These are phyloP conservation scores for Vigna unguiculata DNA, from an alignment of 306 rosid genomes.

Conservation along the genomic window DNA sequence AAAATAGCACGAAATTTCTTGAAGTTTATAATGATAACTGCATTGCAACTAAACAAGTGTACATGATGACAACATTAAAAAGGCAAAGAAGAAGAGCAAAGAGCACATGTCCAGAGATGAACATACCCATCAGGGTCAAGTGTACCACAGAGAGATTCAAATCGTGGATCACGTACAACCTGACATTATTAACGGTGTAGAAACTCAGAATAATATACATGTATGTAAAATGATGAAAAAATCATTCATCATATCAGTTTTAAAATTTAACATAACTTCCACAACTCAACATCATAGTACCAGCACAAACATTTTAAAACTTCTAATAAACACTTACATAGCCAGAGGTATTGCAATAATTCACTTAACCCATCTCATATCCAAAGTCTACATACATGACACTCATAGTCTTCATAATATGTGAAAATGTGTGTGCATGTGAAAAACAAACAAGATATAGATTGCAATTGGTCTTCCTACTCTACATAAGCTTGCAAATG, in stretches of 20 bases:
- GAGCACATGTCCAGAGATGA: background rate
- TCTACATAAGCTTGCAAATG: constrained; percentile 2
- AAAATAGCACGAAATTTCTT: background rate
- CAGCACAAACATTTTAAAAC: constrained; percentile 27
- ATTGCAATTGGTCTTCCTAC: constrained; percentile 12
- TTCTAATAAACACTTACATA: constrained; percentile 3
- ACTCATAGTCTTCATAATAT: background rate
- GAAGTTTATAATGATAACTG: background rate
- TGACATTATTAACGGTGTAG: constrained; percentile 45
- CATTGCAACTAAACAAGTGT: constrained; percentile 1
- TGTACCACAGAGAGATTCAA: constrained; percentile 77
- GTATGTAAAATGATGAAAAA: constrained; percentile 24
- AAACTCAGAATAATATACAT: constrained; percentile 27
- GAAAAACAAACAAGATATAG: constrained; percentile 21
- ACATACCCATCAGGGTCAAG: constrained; percentile 73
- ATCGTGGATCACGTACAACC: constrained; percentile 81
- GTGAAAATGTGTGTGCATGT: background rate
- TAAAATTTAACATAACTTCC: constrained; percentile 27
- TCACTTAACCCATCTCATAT: constrained; percentile 5
- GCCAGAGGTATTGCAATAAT: background rate
- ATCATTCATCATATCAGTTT: background rate
- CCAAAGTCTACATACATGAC: constrained; percentile 26
- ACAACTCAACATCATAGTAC: constrained; percentile 23
- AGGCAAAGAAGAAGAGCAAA: background rate
- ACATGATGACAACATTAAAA: background rate